A percentile compares a stretch with the other conserved stretches of the same genome.
These are phyloP conservation scores for Astrothelium subdiscretum DNA, from an alignment of 495 filamentous ascomycete species.

Conservation along the genomic window DNA sequence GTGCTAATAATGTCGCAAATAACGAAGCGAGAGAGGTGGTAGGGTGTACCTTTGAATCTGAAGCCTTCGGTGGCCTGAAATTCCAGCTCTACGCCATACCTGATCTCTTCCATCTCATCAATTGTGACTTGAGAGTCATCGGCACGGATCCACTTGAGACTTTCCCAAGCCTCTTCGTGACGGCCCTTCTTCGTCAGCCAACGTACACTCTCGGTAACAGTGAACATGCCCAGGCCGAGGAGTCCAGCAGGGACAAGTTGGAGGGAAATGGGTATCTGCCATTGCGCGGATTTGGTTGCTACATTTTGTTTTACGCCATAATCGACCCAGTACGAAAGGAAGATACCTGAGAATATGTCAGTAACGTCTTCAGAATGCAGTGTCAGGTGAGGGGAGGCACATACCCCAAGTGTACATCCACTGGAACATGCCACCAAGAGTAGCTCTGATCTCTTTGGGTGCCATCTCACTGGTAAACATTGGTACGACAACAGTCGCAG, in stretches of 20 bases:
- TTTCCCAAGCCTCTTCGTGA: conserved; percentile 18
- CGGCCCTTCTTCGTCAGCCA: conserved; percentile 15
- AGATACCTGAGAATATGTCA: not conserved
- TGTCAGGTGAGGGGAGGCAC: conserved; percentile 3
- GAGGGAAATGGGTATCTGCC: conserved; percentile 19
- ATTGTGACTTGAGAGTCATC: conserved; percentile 34
- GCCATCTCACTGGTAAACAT: conserved; percentile 19
- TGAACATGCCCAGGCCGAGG: conserved; percentile 15
- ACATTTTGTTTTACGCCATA: conserved; percentile 12
- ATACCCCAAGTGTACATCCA: conserved; percentile 19
- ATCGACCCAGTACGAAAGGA: conserved; percentile 6
- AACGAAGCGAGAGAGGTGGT: too few relatives aligned
- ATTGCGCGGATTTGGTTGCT: conserved; percentile 8
- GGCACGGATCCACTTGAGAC: conserved; percentile 21
- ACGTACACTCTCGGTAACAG: conserved; percentile 13
- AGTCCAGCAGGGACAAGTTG: conserved; percentile 17
- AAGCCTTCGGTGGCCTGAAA: conserved; percentile 10
- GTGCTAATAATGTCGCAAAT: too few relatives aligned
- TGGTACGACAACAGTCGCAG: conserved; percentile 17
- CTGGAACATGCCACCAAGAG: conserved; percentile 20
- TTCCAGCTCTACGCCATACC: conserved; percentile 13
- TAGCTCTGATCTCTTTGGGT: conserved; percentile 16
- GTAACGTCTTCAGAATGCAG: not conserved
- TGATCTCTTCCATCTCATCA: conserved; percentile 30
- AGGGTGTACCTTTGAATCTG: not conserved